Evolutionary conservation across 305 asterid genomes (phyloP), one percentile per base, ranked within the genome.

Genomic region (Ilex paraguariensis): DNA sequence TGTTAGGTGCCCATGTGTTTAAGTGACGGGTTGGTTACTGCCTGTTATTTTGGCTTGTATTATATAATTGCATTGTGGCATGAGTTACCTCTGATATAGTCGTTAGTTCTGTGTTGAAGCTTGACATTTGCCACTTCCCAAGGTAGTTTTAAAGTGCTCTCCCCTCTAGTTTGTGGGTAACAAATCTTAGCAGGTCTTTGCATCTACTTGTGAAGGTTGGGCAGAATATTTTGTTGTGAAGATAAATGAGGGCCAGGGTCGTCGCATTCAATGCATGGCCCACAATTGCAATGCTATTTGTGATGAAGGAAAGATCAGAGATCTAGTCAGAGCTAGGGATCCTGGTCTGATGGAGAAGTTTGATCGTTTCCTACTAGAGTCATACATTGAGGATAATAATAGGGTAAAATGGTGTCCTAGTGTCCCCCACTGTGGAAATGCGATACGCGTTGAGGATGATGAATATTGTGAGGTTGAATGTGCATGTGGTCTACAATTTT

Each of bases 331-430:
- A 9, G 69, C 48, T 11, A 75, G 71, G 74, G 78, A 84, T 54
- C 73, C 76, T 15, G 42, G 54, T 44, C 53, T 81, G 67, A 81
- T 76, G 0, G 82, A 69, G 53, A 84, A 79, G 70, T 81, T 81
- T 32, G 79, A 81, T 32, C 79, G 80, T 36, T 71, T 65, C 71
- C 81, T 84, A 33, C 61, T 79, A 39, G 91, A 81, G 70, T 84
- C 91, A 21, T 84, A 81, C 62, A 79, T 84, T 21, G 87, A 81
- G 63, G 91, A 81, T 71, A 84, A 84, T 59, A 75, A 70, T 66
- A 64, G 70, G 63, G 87, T 81, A 39, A 75, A 84, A 57, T 81
- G 91, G 91, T 81, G 87, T 56, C 87, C 91, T 3, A 79, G 87
- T 60, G 72, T 77, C 67, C 87, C 86, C 31, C 84, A 77, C 56